Evolutionary conservation across 1,139 yeast species (phyloP), one percentile per base, ranked within the genome.

Genomic region (Debaryomyces sp.): DNA sequence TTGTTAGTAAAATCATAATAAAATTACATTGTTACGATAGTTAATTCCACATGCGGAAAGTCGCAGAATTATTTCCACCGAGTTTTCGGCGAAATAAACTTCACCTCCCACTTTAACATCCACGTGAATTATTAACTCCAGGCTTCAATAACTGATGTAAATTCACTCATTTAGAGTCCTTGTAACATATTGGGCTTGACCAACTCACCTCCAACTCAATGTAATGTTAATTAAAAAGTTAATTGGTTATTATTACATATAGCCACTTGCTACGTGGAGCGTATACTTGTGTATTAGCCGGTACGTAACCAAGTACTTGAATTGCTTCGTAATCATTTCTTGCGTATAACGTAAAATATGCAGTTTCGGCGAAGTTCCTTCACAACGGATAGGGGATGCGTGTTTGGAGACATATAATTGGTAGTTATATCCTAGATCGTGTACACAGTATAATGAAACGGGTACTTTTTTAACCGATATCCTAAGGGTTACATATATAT

Each of bases 11-110:
- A 41, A 29, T 30, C 43, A 30, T 34, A 36, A 38, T 30, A 38
- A 44, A n/a, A 27, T 33, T 23, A 23, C 35, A 30, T 34, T 32
- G 30, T 18, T 36, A 24, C 24, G 36, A 36, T 23, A 35, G 41
- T 41, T 41, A 32, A 30, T 41, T 41, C 43, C 43, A 18, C 6
- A 41, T 41, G 5, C 18, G 36, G 38, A 32, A 38, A 26, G 42
- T 30, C 40, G 37, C 47, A 42, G 21, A 12, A 33, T 21, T 33
- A 29, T 43, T 47, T 46, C 61, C 68, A 66, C 58, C 68, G 68
- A 63, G 55, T 51, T 56, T 62, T 64, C 70, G 71, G 68, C 71
- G 70, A 63, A 60, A 22, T 46, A 44, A 12, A 42, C 48, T 30
- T 41, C 12, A 18, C 29, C 32, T 8, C 22, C 40, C 23, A 37